A percentile compares a stretch with the other conserved stretches of the same genome.
phyloP scores from a whole-genome alignment of 768 basidiomycete genomes.

The Serendipita sp. region DNA sequence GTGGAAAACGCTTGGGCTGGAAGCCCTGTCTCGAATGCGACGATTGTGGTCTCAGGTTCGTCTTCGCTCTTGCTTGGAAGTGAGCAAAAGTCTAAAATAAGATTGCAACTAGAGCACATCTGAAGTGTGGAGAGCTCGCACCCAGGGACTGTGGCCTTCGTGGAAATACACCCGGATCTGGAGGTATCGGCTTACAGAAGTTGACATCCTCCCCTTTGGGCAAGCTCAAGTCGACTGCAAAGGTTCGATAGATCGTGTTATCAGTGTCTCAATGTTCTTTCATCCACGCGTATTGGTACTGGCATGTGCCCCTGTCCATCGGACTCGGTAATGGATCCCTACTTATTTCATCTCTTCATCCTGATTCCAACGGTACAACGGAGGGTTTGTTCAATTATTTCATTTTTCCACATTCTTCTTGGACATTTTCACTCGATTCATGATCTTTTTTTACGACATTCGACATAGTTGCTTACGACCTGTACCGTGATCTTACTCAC shows the following conservation, averaged over 20 bases:
- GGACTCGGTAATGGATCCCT: too few relatives aligned
- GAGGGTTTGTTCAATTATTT: too few relatives aligned
- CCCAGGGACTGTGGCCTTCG: conserved; percentile 63
- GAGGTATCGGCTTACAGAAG: neutral
- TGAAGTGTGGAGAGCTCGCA: conserved; percentile 74
- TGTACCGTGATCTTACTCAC: too few relatives aligned
- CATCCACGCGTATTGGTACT: too few relatives aligned
- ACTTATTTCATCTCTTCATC: too few relatives aligned
- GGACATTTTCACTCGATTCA: too few relatives aligned
- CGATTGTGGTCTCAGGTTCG: conserved; percentile 66
- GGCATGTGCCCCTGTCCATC: too few relatives aligned
- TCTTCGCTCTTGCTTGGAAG: conserved; percentile 7
- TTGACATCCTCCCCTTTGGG: neutral
- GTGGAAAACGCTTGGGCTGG: conserved; percentile 68
- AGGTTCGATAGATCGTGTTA: neutral
- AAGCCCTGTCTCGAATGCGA: conserved; percentile 78
- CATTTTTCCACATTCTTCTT: too few relatives aligned
- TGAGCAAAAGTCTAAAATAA: neutral
- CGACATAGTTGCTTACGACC: too few relatives aligned
- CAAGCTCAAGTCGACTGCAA: neutral
- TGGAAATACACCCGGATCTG: neutral
- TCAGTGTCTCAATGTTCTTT: too few relatives aligned
- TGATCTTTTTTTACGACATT: too few relatives aligned
- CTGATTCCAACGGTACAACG: too few relatives aligned
- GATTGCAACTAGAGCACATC: conserved; percentile 42